Base-by-base conservation (phyloP, 78 protist species). In the Dictyostelium purpureum region DNA sequence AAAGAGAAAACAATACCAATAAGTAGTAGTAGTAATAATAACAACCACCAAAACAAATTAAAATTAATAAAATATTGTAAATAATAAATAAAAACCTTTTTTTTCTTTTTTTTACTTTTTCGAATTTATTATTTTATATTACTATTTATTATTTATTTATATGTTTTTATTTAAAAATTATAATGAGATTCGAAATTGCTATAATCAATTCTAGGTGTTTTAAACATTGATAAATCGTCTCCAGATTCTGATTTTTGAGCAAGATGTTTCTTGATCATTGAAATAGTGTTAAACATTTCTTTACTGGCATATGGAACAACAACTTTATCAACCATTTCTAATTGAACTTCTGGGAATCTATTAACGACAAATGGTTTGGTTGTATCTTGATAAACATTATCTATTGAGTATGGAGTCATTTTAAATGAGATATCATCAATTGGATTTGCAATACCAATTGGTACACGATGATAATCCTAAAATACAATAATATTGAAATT, bases 311-410 rank as follows among this genome's bases (percentile, higher is more conserved):
- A 71, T 21, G 91, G 91, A 4, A 83, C 66, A 24, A 83, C 81
- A 38, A 83, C 91, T 37, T 45, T 51, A 59, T 83, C 91, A 49
- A 83, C 81, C 52, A 83, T 19, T 28, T 83, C 91, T 71, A 83
- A 47, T 73, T 83, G 91, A 40, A 73, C 79, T 73, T 83, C 91
- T 83, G 91, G 91, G 81, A 83, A 83, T 71, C 91, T 76, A 61
- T 83, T 83, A 16, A 83, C 35, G 0, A 83, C 73, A 77, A 66
- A 83, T 54, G 91, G 81, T 54, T 40, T 83, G 56, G 42, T 45
- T 12, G 69, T 63, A 38, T 83, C 91, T 19, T 24, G 37, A n/a
- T 83, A 83, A 18, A 59, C 81, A 12, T 11, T 19, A 33, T 71
- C 70, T 28, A 83, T 42, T 24, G 91, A 73, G 65, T 73, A 83